Evolutionary conservation across 306 rosid genomes (phyloP), one percentile per base, ranked within the genome.

Genomic region (Acacia crassicarpa): DNA sequence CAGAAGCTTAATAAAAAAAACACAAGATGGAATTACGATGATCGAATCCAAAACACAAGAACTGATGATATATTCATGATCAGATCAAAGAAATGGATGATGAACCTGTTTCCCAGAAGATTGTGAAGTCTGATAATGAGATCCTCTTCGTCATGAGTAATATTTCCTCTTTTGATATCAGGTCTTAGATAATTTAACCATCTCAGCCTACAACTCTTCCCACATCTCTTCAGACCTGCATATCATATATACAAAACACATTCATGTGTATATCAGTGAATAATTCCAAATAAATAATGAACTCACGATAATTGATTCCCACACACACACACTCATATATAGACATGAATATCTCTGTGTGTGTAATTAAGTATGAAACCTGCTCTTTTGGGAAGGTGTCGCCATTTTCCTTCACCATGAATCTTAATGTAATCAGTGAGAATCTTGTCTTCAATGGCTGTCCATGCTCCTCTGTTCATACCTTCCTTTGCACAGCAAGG

Each of bases 391-490:
- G 91, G 88, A 20, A 89, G 68, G 78, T 77, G 74, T 48, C 85
- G 79, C 91, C 91, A 89, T 72, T 89, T 86, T 27, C 91, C 91
- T 80, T 84, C 85, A 1, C 91, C 91, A 25, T 89, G 88, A 69
- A 23, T 41, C 71, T 48, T 38, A 33, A 89, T 82, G 83, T 82
- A 86, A 25, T 82, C 84, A 0, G 38, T 61, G 54, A 89, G 89
- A 20, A 80, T 73, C 71, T 86, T 75, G 85, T 89, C 91, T 80
- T 89, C 91, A 20, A 32, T 61, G 30, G 89, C 83, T 7, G 89
- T 86, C 91, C 91, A 88, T 41, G 91, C 89, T 82, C 91, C 91
- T 82, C 79, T 88, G 38, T 86, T 88, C 80, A 88, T 73, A 1
- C 84, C 88, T 68, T 88, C 85, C 83, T 86, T 86, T 5, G 85